These are phyloP conservation scores for Geotrichum fermentans DNA, from an alignment of 1,139 yeast species.

Conservation along the genomic window DNA sequence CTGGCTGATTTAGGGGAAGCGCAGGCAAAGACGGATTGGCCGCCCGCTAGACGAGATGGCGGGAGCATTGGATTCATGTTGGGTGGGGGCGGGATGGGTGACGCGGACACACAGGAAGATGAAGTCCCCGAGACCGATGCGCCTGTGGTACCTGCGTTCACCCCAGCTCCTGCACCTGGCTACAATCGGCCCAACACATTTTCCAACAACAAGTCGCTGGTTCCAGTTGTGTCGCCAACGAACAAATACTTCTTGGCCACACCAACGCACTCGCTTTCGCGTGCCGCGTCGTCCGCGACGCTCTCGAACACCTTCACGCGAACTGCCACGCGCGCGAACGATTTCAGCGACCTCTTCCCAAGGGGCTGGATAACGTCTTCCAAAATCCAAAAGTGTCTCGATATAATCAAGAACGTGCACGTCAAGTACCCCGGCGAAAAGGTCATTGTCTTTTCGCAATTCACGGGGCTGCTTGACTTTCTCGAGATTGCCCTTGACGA, in stretches of 20 bases:
- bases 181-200: too few relatives aligned
- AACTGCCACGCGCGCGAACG: constrained; percentile 25
- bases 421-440: constrained; percentile 51
- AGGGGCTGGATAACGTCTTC: constrained; percentile 37
- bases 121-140: too few relatives aligned
- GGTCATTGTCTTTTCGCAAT: constrained; percentile 77
- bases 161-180: too few relatives aligned
- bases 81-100: too few relatives aligned
- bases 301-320: not conserved
- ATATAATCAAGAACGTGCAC: constrained; percentile 44
- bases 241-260: constrained; percentile 4
- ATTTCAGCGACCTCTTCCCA: constrained; percentile 29
- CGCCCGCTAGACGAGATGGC: too few relatives aligned
- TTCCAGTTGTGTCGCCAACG: constrained; percentile 4
- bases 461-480: constrained; percentile 71
- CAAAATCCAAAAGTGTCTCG: constrained; percentile 50
- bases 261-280: not conserved
- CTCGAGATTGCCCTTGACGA: constrained; percentile 54
- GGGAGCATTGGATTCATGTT: not conserved
- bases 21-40: too few relatives aligned
- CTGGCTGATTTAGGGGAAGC: too few relatives aligned
- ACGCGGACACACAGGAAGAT: too few relatives aligned
- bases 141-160: not conserved
- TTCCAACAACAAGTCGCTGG: not conserved
- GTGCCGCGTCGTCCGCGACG: not conserved